A percentile compares a stretch with the other conserved stretches of the same genome.
Evolutionary conservation across 2,329 filamentous ascomycete genomes (phyloP).

Genomic region (Pseudogymnoascus sp.): DNA sequence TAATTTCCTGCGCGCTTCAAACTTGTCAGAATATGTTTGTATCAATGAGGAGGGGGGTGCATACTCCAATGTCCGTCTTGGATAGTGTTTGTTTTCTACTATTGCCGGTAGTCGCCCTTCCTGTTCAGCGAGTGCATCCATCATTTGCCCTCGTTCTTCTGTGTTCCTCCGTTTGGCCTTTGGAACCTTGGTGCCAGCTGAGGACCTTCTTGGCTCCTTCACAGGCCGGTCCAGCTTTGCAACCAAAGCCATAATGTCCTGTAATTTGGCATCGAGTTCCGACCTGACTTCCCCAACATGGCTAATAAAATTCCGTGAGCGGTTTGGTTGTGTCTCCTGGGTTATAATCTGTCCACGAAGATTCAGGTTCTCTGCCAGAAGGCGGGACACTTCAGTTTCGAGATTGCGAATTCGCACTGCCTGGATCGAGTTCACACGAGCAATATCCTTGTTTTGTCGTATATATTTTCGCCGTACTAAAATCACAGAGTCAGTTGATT

Average conservation of each 20-base stretch:
- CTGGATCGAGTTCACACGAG: conserved; percentile 69
- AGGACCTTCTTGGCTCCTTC: conserved; percentile 23
- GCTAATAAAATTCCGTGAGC: conserved; percentile 52
- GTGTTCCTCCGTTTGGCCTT: conserved; percentile 37
- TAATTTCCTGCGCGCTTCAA: conserved; percentile 26
- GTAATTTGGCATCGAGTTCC: conserved; percentile 64
- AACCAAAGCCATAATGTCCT: conserved; percentile 62
- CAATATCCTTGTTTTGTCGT: conserved; percentile 78
- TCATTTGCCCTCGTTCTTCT: conserved; percentile 44
- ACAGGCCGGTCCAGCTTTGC: conserved; percentile 32
- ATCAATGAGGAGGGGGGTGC: conserved; percentile 22
- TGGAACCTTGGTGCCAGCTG: conserved; percentile 27
- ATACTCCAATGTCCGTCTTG: conserved; percentile 62
- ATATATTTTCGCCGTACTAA: conserved; percentile 72
- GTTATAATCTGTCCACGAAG: conserved; percentile 64
- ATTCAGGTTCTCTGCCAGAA: conserved; percentile 72
- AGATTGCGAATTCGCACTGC: conserved; percentile 69
- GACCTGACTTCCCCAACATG: conserved; percentile 63
- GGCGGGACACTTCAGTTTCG: conserved; percentile 66
- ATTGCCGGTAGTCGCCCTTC: conserved; percentile 55
- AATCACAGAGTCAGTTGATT: conserved; percentile 12
- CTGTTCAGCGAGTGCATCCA: conserved; percentile 29
- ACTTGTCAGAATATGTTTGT: conserved; percentile 27
- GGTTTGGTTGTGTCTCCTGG: conserved; percentile 55
- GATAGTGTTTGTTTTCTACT: conserved; percentile 60